Evolutionary conservation across 257 asterid genomes (phyloP).

Genomic region (Lycium ferocissimum): DNA sequence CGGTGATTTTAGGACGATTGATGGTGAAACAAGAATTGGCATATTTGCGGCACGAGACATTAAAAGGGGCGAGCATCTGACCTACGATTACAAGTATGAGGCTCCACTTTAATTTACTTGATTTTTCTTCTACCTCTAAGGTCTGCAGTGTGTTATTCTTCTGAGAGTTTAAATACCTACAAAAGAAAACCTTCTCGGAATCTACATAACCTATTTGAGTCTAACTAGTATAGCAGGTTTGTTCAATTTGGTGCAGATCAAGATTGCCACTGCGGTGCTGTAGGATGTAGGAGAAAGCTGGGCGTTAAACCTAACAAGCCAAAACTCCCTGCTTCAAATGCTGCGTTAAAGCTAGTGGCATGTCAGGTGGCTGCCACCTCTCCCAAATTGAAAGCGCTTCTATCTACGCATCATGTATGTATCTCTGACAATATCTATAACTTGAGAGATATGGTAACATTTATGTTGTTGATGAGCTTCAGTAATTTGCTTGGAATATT

Average conservation of each 20-base stretch:
- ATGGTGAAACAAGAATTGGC: slow-evolving; percentile 97
- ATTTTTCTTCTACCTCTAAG: background rate
- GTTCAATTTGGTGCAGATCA: slow-evolving; percentile 99
- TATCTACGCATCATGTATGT: slow-evolving; percentile 54
- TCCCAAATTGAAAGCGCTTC: slow-evolving; percentile 56
- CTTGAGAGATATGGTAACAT: slow-evolving; percentile 6
- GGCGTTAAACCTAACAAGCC: slow-evolving; percentile 83
- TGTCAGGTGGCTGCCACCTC: slow-evolving; percentile 71
- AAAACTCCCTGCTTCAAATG: slow-evolving; percentile 70
- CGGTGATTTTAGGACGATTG: slow-evolving; percentile 70
- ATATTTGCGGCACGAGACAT: slow-evolving; percentile 89
- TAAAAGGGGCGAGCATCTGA: slow-evolving; percentile 86
- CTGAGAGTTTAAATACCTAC: background rate
- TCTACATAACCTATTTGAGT: slow-evolving; percentile 32
- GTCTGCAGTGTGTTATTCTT: slow-evolving; percentile 23
- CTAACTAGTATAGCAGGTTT: slow-evolving; percentile 86
- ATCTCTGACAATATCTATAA: slow-evolving; percentile 11
- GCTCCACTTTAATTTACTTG: background rate
- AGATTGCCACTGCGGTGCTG: slow-evolving; percentile 96
- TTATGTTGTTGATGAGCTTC: slow-evolving; percentile 23
- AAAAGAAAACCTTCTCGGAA: slow-evolving; percentile 17
- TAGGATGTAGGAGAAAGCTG: slow-evolving; percentile 80
- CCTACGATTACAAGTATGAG: slow-evolving; percentile 97
- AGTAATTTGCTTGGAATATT: slow-evolving; percentile 5
- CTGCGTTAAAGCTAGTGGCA: slow-evolving; percentile 70